Conservation (phyloP, 768 basidiomycete species). For the Ramaria sp. region DNA sequence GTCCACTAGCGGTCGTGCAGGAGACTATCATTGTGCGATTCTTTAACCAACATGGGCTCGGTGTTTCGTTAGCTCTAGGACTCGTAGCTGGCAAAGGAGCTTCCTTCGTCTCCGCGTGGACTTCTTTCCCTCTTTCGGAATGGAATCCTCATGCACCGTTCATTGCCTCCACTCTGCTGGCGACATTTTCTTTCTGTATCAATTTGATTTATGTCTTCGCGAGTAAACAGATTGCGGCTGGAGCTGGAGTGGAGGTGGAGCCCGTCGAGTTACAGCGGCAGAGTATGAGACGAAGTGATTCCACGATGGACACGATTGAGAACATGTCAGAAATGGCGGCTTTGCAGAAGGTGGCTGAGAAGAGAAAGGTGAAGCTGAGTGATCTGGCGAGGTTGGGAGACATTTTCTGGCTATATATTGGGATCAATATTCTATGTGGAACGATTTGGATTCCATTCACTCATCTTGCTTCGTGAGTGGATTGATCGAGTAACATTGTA, state of each 20-base stretch:
- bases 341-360: conserved; percentile 53
- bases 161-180: conserved; percentile 52
- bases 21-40: conserved; percentile 79
- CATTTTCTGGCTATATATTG: conserved; percentile 72
- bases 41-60: conserved; percentile 66
- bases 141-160: conserved; percentile 69
- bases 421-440: conserved; percentile 65
- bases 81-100: conserved; percentile 73
- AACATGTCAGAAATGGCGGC: conserved; percentile 48
- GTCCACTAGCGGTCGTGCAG: conserved; percentile 73
- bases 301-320: conserved; percentile 18
- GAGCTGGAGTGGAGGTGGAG: conserved; percentile 52
- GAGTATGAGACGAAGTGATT: conserved; percentile 29
- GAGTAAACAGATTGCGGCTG: conserved; percentile 54
- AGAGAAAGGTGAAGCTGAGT: conserved; percentile 46
- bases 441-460: conserved; percentile 70
- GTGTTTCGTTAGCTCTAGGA: conserved; percentile 71
- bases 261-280: conserved; percentile 49
- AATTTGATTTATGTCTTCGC: conserved; percentile 57
- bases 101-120: conserved; percentile 64
- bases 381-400: conserved; percentile 62
- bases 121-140: conserved; percentile 67
- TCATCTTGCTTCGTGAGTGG: conserved; percentile 58
- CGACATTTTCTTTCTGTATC: conserved; percentile 53
- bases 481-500: background rate